Base-by-base conservation (phyloP, 2,329 filamentous ascomycete species). In the Lachnellula occidentalis region DNA sequence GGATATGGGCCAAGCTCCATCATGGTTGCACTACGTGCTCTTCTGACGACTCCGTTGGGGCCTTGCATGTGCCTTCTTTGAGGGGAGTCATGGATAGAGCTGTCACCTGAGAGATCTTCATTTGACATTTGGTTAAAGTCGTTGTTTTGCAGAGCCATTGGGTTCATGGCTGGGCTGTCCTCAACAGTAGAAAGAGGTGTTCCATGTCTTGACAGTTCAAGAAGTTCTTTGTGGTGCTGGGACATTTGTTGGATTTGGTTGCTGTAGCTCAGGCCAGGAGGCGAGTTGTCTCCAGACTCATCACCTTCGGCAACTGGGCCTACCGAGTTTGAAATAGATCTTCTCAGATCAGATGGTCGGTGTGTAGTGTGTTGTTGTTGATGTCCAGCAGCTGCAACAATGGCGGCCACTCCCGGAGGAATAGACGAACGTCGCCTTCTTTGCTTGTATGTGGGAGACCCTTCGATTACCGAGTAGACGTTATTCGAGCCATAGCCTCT, bases 391-490 rank as follows among this genome's bases (percentile, higher is more conserved):
- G 79, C 76, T 48, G 83, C 83, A 59, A 86, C 82, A 57, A 87
- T 85, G 45, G 81, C 81, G 55, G 81, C 79, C 70, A 91, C 83
- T 62, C 87, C 83, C 12, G 89, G 87, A 22, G 92, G 91, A 59
- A 97, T 90, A 42, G 92, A 97, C 36, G 94, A 96, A 59, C 94
- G 88, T 63, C 94, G 85, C 71, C 94, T 83, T 66, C 94, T 85
- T 78, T 97, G 94, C 81, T 99, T 99, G 77, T 99, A 99, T 37
- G 94, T 97, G 12, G 94, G 94, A 27, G 94, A 99, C 48, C 94
- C 94, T 76, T 99, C 94, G 69, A 97, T 94, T 48, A 96, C 92
- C 48, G 90, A 92, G 77, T 95, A 96, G 64, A 94, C 88, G 70
- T 90, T 95, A 72, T 86, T 87, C 45, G 77, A 70, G 56, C 79